Base-by-base conservation (phyloP, 108 stramenopile genomes). In the Parietichytrium sp. region DNA sequence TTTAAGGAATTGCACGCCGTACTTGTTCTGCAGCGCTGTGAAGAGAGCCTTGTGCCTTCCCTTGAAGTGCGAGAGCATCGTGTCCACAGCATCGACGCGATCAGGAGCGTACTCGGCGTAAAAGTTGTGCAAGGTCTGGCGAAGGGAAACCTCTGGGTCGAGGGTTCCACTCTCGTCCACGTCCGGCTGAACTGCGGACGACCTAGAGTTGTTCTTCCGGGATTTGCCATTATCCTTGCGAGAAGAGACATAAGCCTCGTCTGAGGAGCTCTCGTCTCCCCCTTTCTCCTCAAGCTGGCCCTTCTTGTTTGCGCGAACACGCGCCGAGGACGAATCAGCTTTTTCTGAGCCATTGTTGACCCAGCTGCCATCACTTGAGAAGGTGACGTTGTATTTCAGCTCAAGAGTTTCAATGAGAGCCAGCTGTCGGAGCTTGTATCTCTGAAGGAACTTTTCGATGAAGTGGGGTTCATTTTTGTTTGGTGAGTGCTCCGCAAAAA, bases 11-110 rank as follows among this genome's bases (percentile, higher is more conserved):
- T 42, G 61, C 38, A 72, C 61, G 33, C 61, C 61, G 61, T 72
- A 72, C 42, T 72, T 72, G 18, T 36, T 72, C n/a, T 42, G 33
- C 20, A 72, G 42, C 10, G 61, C 61, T 25, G 36, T 72, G 61
- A 72, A 72, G 16, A 72, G 61, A n/a, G 61, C 61, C 61, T 38
- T 72, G 61, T 72, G 61, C 38, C 61, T 33, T 33, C 20, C 20
- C 16, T 27, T 42, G 45, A 72, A 72, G 3, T 72, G 61, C 16
- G 61, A 16, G 61, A 72, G 61, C 61, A 72, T 72, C 15, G 36
- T 25, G 2, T 72, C 61, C 1, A 72, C 61, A 33, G 25, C 29
- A 8, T 72, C 38, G 61, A 16, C 61, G 3, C 61, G 61, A 3
- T 72, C 33, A 6, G 61, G 61, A 15, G 45, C 38, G 20, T 72